Evolutionary conservation across 2,329 filamentous ascomycete genomes (phyloP), one percentile per base, ranked within the genome.

Genomic region (Knoxdaviesia proteae): DNA sequence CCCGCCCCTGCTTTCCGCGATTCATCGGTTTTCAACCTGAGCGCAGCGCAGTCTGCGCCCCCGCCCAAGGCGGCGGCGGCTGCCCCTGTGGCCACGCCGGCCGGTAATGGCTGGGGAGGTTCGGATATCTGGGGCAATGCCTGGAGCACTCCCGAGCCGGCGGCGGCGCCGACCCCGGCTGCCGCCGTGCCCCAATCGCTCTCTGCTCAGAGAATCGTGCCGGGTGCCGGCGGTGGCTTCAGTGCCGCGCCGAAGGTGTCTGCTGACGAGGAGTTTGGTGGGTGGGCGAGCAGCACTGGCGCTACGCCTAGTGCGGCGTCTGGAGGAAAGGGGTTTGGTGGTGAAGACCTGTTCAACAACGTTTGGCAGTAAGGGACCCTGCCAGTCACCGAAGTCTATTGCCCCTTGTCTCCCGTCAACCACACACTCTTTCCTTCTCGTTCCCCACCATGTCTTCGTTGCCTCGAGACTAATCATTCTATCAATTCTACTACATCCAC

Each of bases 221-320:
- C 71, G 3, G 70, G 73, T 1, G 63, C 71, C 0, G 69, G 69
- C 49, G 78, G 79, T 30, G 79, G 79, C 5, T 80, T 83, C 58
- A 71, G 65, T 42, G 55, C 64, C 43, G 62, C 65, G 36, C 76
- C 83, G 30, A 78, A 80, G 52, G 81, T 94, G 3, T 70, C 81
- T 34, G 80, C 83, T 0, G 88, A 96, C 52, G 88, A 96, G 58
- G 88, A 96, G 55, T 96, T 94, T 62, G 88, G 88, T 20, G 87
- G 88, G 8, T 96, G 88, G 88, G 77, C 83, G 40, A 92, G 84
- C 68, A 62, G 78, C 71, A 53, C 70, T 50, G 51, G 65, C 61
- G 35, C 61, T 65, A 53, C 63, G 20, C 56, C 56, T 38, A 58
- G 57, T 40, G 58, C 58, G 30, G 54, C 60, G 32, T 61, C 69